phyloP scores from a whole-genome alignment of 371 early-diverging fungal species.

The Circinella minor region DNA sequence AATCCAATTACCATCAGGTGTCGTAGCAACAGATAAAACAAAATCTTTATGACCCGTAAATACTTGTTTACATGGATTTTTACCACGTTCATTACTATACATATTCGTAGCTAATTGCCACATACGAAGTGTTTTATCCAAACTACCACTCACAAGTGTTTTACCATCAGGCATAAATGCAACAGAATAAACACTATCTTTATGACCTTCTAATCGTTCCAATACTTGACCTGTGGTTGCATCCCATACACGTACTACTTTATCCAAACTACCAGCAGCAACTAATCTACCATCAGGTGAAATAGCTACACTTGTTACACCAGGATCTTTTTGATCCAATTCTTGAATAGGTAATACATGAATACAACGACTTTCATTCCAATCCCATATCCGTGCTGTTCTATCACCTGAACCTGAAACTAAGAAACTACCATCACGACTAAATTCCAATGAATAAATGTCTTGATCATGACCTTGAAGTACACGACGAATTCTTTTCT shows the following conservation, averaged over 20 bases:
- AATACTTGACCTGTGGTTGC: constrained; percentile 76
- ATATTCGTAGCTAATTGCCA: constrained; percentile 78
- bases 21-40: constrained; percentile 94
- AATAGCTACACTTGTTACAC: constrained; percentile 93
- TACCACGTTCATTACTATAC: constrained; percentile 27
- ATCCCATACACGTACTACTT: constrained; percentile 92
- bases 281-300: constrained; percentile 79
- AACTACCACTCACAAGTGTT: constrained; percentile 88
- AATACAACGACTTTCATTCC: constrained; percentile 73
- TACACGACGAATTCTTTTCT: constrained; percentile 64
- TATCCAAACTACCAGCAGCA: constrained; percentile 89
- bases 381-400: constrained; percentile 87
- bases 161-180: constrained; percentile 95
- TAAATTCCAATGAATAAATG: constrained; percentile 95
- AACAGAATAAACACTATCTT: constrained; percentile 94
- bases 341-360: constrained; percentile 80
- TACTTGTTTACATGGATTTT: constrained; percentile 54
- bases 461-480: constrained; percentile 94
- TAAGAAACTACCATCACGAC: constrained; percentile 86
- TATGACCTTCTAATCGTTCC: constrained; percentile 93
- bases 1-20: constrained; percentile 91
- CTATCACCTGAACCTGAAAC: constrained; percentile 96
- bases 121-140: constrained; percentile 92
- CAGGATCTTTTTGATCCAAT: constrained; percentile 82
- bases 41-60: constrained; percentile 87